Conservation (phyloP, 805 yeast genomes). For the Sugiyamaella lignohabitans region DNA sequence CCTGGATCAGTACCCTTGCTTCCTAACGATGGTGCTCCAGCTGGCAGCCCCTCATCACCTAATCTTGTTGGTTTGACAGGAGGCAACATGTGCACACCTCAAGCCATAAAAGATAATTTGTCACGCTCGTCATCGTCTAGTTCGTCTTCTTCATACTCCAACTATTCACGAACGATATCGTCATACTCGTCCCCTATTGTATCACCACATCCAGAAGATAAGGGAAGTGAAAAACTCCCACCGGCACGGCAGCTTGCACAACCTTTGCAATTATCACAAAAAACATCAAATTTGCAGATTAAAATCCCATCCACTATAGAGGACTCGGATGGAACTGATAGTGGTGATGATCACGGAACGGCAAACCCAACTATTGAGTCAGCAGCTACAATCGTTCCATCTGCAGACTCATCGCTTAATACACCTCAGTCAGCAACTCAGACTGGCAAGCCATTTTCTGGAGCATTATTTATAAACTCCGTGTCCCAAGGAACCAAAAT, state of each 20-base stretch:
- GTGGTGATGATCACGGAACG: too few relatives aligned
- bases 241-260: background rate
- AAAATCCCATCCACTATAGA: constrained; percentile 11
- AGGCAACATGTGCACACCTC: background rate
- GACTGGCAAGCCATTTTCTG: constrained; percentile 15
- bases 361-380: too few relatives aligned
- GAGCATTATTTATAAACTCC: constrained; percentile 27
- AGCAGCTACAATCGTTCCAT: background rate
- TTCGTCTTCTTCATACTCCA: constrained; percentile 8
- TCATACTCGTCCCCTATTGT: constrained; percentile 10
- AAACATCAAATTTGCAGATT: background rate
- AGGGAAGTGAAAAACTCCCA: background rate
- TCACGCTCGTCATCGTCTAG: constrained; percentile 13
- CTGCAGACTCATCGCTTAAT: too few relatives aligned
- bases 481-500: constrained; percentile 16
- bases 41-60: constrained; percentile 3
- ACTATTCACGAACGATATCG: constrained; percentile 5
- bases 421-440: too few relatives aligned
- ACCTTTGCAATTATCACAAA: background rate
- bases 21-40: background rate
- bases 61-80: background rate
- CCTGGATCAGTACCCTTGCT: constrained; percentile 15
- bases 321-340: too few relatives aligned
- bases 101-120: background rate
- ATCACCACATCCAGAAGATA: constrained; percentile 12